phyloP scores from a whole-genome alignment of 768 basidiomycete genomes.

The Glaciozyma martinii region DNA sequence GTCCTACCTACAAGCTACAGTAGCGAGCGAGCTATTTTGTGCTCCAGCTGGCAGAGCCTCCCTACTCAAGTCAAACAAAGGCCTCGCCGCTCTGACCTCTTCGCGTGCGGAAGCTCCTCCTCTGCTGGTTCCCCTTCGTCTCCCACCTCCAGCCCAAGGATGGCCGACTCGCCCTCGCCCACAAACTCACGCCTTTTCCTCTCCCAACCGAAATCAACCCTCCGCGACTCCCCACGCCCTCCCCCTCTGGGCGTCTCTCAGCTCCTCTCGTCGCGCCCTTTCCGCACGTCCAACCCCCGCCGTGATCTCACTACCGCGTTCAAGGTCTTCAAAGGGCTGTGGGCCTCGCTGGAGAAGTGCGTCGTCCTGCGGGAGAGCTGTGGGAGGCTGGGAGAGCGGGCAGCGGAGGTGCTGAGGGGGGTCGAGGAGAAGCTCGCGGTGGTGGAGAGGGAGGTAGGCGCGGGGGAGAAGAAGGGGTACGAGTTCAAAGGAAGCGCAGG shows the following conservation, averaged over 20 bases:
- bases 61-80: no score
- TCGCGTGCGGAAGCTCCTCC: no score
- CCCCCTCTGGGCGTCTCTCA: neutral
- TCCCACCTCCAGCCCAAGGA: neutral
- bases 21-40: no score
- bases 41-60: no score
- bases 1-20: no score
- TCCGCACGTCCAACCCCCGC: constrained; percentile 3
- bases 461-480: constrained; percentile 1
- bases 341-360: constrained; percentile 6
- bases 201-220: neutral
- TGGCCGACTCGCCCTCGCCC: neutral
- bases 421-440: neutral
- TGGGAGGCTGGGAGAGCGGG: constrained; percentile 6
- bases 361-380: constrained; percentile 2
- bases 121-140: neutral
- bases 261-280: neutral
- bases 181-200: neutral
- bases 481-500: constrained; percentile 10
- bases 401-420: constrained; percentile 5
- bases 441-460: neutral
- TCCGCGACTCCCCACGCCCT: neutral
- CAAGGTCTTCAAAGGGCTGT: constrained; percentile 1
- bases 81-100: no score
- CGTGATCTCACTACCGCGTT: constrained; percentile 13